Conservation (phyloP, 2,329 filamentous ascomycete species). For the Diplodia corticola region DNA sequence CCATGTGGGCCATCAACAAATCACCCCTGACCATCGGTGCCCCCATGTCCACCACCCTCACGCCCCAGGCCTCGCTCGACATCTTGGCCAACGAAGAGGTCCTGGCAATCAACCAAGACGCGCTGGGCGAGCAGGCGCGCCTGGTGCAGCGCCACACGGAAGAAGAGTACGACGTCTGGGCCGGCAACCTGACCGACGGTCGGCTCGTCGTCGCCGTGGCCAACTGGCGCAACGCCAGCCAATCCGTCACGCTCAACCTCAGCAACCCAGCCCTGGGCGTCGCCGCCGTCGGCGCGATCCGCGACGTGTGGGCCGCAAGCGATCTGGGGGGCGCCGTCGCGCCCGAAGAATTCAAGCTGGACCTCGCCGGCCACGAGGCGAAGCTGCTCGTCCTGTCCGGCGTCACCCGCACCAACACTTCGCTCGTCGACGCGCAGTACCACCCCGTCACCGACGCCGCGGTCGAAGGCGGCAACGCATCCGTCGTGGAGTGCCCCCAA, state of each 20-base stretch:
- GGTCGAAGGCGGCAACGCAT: slow-evolving; percentile 34
- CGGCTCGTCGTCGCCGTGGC: slow-evolving; percentile 40
- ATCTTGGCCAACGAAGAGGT: slow-evolving; percentile 53
- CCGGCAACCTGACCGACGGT: slow-evolving; percentile 39
- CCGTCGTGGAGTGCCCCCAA: slow-evolving; percentile 32
- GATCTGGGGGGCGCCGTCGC: slow-evolving; percentile 24
- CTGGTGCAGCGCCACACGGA: slow-evolving; percentile 46
- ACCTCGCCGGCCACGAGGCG: slow-evolving; percentile 30
- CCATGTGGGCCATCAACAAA: slow-evolving; percentile 51
- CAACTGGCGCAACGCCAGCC: slow-evolving; percentile 40
- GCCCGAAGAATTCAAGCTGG: not conserved
- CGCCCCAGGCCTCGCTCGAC: slow-evolving; percentile 9
- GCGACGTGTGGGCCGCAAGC: slow-evolving; percentile 26
- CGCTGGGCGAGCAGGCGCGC: slow-evolving; percentile 53
- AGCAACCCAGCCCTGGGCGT: slow-evolving; percentile 25
- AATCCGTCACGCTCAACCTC: slow-evolving; percentile 37
- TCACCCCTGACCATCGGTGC: slow-evolving; percentile 48
- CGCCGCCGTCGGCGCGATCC: slow-evolving; percentile 32
- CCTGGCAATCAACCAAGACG: slow-evolving; percentile 60
- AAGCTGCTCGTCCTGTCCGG: slow-evolving; percentile 40
- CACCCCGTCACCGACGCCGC: slow-evolving; percentile 36
- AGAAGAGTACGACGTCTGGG: slow-evolving; percentile 42
- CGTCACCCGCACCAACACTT: slow-evolving; percentile 27
- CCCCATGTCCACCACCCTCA: slow-evolving; percentile 16
- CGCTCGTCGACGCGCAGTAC: slow-evolving; percentile 30